Conservation (phyloP, 2,329 filamentous ascomycete species). For the Penicillium oxalicum region DNA sequence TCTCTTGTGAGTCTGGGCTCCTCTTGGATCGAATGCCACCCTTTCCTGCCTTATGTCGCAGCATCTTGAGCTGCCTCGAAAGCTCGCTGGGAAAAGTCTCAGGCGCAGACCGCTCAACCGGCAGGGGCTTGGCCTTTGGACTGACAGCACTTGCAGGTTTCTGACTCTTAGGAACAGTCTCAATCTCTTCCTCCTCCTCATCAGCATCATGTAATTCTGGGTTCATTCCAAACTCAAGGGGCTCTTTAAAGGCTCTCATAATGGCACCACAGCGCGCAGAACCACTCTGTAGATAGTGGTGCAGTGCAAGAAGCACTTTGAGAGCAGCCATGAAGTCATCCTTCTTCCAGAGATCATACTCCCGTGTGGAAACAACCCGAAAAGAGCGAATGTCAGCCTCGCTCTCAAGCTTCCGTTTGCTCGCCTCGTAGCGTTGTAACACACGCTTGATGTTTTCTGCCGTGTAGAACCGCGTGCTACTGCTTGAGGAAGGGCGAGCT, state of each 20-base stretch:
- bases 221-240: constrained; percentile 10
- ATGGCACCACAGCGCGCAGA: constrained; percentile 20
- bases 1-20: no score
- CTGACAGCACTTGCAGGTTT: no score
- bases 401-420: constrained; percentile 9
- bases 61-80: no score
- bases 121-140: no score
- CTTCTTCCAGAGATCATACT: constrained; percentile 24
- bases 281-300: constrained; percentile 26
- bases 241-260: constrained; percentile 18
- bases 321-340: constrained; percentile 18
- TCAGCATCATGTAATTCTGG: not conserved
- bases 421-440: constrained; percentile 14
- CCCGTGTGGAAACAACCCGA: constrained; percentile 20
- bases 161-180: not conserved
- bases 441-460: constrained; percentile 14
- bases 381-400: constrained; percentile 17
- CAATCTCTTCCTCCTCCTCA: not conserved
- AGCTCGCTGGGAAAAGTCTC: no score
- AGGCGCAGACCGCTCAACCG: no score
- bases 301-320: constrained; percentile 16
- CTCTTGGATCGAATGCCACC: no score
- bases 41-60: no score
- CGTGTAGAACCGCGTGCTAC: constrained; percentile 12
- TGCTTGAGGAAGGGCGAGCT: not conserved